Conservation (phyloP, 1,284 basidiomycete genomes). For the Malassezia globosa region DNA sequence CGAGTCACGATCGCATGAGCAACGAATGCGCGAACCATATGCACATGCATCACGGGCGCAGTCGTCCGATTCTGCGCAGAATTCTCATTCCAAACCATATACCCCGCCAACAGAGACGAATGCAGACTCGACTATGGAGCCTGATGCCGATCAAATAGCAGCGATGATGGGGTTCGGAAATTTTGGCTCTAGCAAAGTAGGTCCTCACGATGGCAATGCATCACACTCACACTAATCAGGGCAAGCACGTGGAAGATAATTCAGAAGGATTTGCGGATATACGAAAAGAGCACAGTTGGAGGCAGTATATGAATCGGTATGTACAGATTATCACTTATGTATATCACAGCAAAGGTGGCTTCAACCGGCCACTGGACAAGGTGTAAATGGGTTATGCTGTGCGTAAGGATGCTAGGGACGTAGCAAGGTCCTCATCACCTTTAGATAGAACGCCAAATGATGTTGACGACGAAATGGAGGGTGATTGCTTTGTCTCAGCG, state of each 20-base stretch:
- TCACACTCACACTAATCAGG: background rate
- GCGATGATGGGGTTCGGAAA: conserved; percentile 18
- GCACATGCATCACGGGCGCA: too few species aligned
- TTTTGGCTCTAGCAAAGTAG: conserved; percentile 16
- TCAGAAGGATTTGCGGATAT: conserved; percentile 13
- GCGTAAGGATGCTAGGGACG: too few species aligned
- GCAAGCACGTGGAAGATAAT: conserved; percentile 16
- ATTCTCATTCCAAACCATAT: background rate
- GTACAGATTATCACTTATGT: background rate
- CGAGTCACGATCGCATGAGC: background rate
- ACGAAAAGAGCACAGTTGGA: conserved; percentile 16
- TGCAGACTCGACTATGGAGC: background rate
- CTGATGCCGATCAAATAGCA: conserved; percentile 15
- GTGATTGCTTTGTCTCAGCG: too few species aligned
- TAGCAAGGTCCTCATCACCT: too few species aligned
- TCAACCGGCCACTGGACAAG: conserved; percentile 17
- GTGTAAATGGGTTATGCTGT: too few species aligned
- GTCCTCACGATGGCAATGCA: background rate
- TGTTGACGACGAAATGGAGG: too few species aligned
- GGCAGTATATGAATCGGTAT: conserved; percentile 20
- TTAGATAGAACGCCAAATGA: too few species aligned
- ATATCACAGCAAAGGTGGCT: conserved; percentile 15
- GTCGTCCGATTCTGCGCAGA: too few species aligned
- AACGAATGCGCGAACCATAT: too few species aligned
- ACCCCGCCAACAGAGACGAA: background rate